Evolutionary conservation across 768 basidiomycete genomes (phyloP), one percentile per base, ranked within the genome.

Genomic region (Fomitopsis pulvina): DNA sequence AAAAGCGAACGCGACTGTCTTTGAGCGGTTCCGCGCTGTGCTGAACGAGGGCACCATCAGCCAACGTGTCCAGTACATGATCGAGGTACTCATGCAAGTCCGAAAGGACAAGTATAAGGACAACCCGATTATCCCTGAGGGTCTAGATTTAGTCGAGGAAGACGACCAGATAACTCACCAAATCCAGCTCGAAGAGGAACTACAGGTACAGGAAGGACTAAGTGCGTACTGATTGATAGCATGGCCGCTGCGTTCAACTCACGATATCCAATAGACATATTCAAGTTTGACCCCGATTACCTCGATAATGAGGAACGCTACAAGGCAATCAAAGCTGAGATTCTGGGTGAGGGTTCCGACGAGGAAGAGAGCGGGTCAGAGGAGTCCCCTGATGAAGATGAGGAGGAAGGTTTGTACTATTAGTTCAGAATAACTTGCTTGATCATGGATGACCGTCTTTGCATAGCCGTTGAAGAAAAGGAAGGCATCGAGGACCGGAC

Each of bases 31-130:
- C 81, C 86, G 96, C 41, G 91, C 92, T 0, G 92, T 97, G 8
- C 73, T 99, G 28, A 96, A 98, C 67, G 96, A 98, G 66, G 92
- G 92, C 22, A 73, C 78, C 39, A 95, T 99, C 66, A 93, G 90
- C 61, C 93, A 98, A 59, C 83, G 96, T 58, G 91, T 95, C 25
- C 96, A 98, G 64, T 99, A 97, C 69, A 97, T 97, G 96, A 92
- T 99, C 58, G 96, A 98, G 70, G 96, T 98, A 2, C 76, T 98
- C 41, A 98, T 99, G 91, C 96, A 98, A 69, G 91, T 96, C 7
- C 78, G 96, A 58, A 97, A 96, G 73, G 96, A 99, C 74, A 94
- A 92, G 68, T 98, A 91, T 76, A 98, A 98, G 76, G 96, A 98
- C 63, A 98, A 99, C 65, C 94, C 94, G 16, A 82, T 92, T 55